A percentile compares a stretch with the other conserved stretches of the same genome.
These are phyloP conservation scores for Fusarium foetens DNA, from an alignment of 2,329 filamentous ascomycete genomes.

Conservation along the genomic window DNA sequence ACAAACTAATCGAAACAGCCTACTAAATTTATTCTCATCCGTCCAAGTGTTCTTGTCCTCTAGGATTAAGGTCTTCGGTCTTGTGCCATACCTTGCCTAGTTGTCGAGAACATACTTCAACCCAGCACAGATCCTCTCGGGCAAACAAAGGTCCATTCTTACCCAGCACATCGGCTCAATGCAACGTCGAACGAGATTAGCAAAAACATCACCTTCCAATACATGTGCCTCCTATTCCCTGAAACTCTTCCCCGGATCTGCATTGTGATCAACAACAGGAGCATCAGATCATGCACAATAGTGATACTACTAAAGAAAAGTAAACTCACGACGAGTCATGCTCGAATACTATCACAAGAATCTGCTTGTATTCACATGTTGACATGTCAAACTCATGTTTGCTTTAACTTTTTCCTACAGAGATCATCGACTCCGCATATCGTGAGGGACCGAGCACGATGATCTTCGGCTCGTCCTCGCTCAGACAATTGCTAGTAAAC, in stretches of 20 bases:
- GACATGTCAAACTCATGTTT: neutral
- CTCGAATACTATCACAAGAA: neutral
- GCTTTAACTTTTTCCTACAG: neutral
- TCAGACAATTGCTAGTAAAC: neutral
- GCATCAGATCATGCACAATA: neutral
- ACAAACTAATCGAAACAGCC: no score
- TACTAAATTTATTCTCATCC: no score
- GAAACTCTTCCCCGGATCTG: conserved; percentile 11
- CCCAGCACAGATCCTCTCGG: neutral
- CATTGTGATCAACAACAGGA: neutral
- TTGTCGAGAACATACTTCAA: neutral
- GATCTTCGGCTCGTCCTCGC: neutral
- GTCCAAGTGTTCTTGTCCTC: no score
- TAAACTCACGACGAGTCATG: neutral
- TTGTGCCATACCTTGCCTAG: no score
- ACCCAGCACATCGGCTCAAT: neutral
- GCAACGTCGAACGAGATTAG: neutral
- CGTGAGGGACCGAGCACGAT: neutral
- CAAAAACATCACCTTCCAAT: fast-evolving
- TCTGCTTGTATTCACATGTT: neutral
- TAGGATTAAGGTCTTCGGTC: no score
- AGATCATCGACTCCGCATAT: neutral
- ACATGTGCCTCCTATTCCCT: neutral
- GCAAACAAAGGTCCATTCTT: neutral
- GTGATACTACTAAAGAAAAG: neutral